Base-by-base conservation (phyloP, 495 filamentous ascomycete species). In the Neurospora tetrasperma region DNA sequence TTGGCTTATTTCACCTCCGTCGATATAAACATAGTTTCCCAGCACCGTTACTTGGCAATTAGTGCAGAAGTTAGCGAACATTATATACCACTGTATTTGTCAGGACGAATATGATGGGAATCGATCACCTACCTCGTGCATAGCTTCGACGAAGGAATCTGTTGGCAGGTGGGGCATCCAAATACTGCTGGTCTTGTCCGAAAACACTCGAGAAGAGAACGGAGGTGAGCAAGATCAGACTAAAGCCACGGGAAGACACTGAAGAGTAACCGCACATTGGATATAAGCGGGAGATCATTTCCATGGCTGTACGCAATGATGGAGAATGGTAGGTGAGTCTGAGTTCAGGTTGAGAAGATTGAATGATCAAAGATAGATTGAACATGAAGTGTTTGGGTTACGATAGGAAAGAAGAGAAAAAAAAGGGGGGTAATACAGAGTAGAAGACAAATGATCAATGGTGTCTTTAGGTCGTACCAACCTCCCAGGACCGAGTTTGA, bases 1-100 rank as follows among this genome's bases (percentile, higher is more conserved):
- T 7, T 77, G 75, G 4, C 68, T n/a, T 0, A 77, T n/a, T n/a
- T 77, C 72, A 3, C 75, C 75, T 3, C 75, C 75, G 11, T 77
- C 75, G 3, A 77, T 14, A 20, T 77, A 77, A 0, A 77, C 74
- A 20, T 77, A 75, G 44, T 77, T 40, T 27, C 75, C 75, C 10
- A 77, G 71, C 0, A 77, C 72, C 14, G 75, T 72, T 9, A 42
- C 75, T 48, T 48, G 0, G 1, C 7, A 9, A n/a, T 1, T 7
- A n/a, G 16, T n/a, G 7, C 5, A 5, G 14, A 20, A 3, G 43
- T 46, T 46, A n/a, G 43, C 6, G n/a, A 43, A 44, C 16, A 4
- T 7, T 18, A 44, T n/a, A 6, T n/a, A n/a, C 42, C 39, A 39
- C 39, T 39, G 9, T 8, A 5, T 39, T 39, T 8, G 16, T 18